These are phyloP conservation scores for Colletotrichum liaoningense DNA, from an alignment of 2,329 filamentous ascomycete genomes.

Conservation along the genomic window DNA sequence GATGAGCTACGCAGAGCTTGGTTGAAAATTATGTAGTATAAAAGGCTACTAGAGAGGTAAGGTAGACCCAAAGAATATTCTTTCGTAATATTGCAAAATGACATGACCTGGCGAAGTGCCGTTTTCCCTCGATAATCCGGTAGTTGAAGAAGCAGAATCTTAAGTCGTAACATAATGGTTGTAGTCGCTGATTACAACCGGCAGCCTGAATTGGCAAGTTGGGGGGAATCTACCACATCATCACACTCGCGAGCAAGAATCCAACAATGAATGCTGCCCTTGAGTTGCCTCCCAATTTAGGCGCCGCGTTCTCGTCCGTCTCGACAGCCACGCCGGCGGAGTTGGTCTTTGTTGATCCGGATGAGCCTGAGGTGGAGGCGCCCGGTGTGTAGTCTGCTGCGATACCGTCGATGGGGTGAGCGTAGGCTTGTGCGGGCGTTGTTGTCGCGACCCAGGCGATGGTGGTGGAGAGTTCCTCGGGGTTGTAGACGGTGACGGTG, in stretches of 20 bases:
- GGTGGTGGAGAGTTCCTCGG: constrained; percentile 22
- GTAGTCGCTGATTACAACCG: background rate
- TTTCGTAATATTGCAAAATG: background rate
- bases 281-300: constrained; percentile 19
- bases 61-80: background rate
- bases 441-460: constrained; percentile 27
- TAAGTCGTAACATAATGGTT: background rate
- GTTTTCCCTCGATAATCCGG: background rate
- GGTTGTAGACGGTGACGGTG: constrained; percentile 33
- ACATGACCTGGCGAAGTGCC: background rate
- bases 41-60: background rate
- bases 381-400: constrained; percentile 29
- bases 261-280: constrained; percentile 24
- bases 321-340: constrained; percentile 3
- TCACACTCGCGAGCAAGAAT: constrained; percentile 22
- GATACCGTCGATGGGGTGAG: constrained; percentile 29
- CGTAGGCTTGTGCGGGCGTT: constrained; percentile 31
- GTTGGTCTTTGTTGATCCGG: background rate
- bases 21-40: background rate
- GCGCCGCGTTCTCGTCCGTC: constrained; percentile 23
- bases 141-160: background rate
- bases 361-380: background rate
- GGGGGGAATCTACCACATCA: constrained; percentile 11
- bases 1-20: background rate
- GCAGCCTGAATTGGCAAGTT: too few species aligned